These are phyloP conservation scores for Cercospora berteroae DNA, from an alignment of 2,329 filamentous ascomycete genomes.

Conservation along the genomic window DNA sequence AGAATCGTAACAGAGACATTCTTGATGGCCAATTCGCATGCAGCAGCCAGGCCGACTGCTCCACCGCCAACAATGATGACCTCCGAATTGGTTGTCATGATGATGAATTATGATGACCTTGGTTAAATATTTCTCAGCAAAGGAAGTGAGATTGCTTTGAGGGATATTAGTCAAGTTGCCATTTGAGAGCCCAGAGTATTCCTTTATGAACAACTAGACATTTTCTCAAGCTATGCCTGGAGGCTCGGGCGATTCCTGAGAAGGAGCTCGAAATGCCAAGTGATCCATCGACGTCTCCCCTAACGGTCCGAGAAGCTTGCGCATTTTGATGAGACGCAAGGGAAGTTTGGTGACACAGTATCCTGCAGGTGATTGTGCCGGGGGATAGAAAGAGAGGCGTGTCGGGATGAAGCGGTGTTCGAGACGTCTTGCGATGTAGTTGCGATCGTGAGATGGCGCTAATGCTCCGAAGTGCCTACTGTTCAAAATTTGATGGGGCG, in stretches of 20 bases:
- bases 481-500: too few species aligned
- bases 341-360: too few species aligned
- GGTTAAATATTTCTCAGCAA: background rate
- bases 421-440: too few species aligned
- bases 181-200: background rate
- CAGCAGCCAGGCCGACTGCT: background rate
- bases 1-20: background rate
- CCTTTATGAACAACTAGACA: background rate
- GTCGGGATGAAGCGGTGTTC: background rate
- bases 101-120: background rate
- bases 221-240: background rate
- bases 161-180: background rate
- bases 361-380: background rate
- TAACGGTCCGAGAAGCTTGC: background rate
- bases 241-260: background rate
- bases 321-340: background rate
- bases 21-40: background rate
- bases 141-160: background rate
- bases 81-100: background rate
- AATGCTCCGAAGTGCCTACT: too few species aligned
- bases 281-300: background rate
- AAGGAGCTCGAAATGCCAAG: background rate
- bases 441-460: too few species aligned
- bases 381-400: background rate
- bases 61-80: conserved; percentile 4